Conservation (phyloP, 169 alveolate species). For the Fabrea salina region DNA sequence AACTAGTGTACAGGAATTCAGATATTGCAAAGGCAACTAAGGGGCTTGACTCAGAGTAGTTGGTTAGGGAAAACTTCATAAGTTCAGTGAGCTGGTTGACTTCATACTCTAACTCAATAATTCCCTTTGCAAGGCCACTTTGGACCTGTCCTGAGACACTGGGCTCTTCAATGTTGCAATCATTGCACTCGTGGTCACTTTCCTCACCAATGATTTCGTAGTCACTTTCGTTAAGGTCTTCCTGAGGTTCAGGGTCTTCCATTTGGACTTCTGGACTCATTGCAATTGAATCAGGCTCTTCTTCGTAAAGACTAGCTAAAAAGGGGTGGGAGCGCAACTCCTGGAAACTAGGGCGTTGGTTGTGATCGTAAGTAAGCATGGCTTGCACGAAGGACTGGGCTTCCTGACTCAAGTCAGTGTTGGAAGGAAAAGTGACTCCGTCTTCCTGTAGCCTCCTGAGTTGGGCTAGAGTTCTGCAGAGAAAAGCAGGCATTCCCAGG, state of each 20-base stretch:
- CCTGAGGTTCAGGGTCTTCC: not conserved
- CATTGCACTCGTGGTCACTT: not conserved
- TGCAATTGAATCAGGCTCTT: not conserved
- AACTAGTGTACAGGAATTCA: not conserved
- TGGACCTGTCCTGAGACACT: not conserved
- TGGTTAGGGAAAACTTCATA: not conserved
- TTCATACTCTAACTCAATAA: too few relatives aligned
- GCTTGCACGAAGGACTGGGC: not conserved
- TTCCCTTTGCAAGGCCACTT: not conserved
- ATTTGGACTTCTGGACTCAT: slow-evolving; percentile 16
- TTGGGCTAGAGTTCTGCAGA: slow-evolving; percentile 18
- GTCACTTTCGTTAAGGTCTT: not conserved
- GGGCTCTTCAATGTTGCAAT: not conserved
- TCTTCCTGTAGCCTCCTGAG: not conserved
- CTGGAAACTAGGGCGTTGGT: slow-evolving; percentile 12
- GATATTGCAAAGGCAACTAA: not conserved
- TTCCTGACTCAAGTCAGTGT: not conserved
- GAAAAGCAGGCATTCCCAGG: slow-evolving; percentile 11
- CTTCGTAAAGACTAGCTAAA: not conserved
- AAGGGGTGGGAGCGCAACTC: not conserved
- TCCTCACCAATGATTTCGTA: not conserved
- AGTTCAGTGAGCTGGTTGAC: not conserved
- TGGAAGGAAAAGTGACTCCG: not conserved
- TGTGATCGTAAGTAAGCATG: slow-evolving; percentile 20
- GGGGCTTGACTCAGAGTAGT: too few relatives aligned